A percentile compares a stretch with the other conserved stretches of the same genome.
phyloP scores from a whole-genome alignment of 2,329 filamentous ascomycete genomes.

The Metarhizium guizhouense region DNA sequence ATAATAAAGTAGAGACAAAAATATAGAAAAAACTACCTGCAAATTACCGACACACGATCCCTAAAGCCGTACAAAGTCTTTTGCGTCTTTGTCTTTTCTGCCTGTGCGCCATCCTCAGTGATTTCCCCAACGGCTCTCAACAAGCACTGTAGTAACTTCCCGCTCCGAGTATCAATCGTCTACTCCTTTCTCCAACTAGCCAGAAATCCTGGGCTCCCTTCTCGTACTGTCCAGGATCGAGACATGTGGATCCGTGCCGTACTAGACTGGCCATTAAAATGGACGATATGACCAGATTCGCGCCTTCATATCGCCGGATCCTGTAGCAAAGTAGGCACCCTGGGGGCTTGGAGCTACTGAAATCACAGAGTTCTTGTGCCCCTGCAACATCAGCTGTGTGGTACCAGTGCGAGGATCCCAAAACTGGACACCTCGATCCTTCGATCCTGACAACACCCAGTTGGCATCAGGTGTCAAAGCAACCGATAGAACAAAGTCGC shows the following conservation, averaged over 20 bases:
- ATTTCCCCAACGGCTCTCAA: background rate
- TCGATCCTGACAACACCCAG: constrained; percentile 96
- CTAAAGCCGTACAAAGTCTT: constrained; percentile 17
- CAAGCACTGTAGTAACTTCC: constrained; percentile 3
- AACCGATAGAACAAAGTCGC: constrained; percentile 94
- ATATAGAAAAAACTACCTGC: background rate
- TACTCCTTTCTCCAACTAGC: constrained; percentile 5
- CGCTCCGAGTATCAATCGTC: constrained; percentile 1
- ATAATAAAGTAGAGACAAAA: background rate
- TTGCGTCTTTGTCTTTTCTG: constrained; percentile 15
- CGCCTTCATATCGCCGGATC: constrained; percentile 94
- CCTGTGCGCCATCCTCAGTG: constrained; percentile 16
- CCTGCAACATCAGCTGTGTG: constrained; percentile 96
- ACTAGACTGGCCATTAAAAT: constrained; percentile 19
- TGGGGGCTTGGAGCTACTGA: constrained; percentile 90
- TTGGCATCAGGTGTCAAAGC: constrained; percentile 87
- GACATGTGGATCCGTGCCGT: background rate
- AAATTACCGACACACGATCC: constrained; percentile 6
- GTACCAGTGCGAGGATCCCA: constrained; percentile 93
- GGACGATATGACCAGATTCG: constrained; percentile 86
- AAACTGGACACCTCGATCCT: constrained; percentile 96
- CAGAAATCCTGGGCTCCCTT: background rate
- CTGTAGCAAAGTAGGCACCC: constrained; percentile 85
- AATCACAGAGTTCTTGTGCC: constrained; percentile 98
- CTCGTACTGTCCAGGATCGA: background rate